Evolutionary conservation across 1,284 basidiomycete species (phyloP), one percentile per base, ranked within the genome.

Genomic region (Cutaneotrichosporon dermatis): DNA sequence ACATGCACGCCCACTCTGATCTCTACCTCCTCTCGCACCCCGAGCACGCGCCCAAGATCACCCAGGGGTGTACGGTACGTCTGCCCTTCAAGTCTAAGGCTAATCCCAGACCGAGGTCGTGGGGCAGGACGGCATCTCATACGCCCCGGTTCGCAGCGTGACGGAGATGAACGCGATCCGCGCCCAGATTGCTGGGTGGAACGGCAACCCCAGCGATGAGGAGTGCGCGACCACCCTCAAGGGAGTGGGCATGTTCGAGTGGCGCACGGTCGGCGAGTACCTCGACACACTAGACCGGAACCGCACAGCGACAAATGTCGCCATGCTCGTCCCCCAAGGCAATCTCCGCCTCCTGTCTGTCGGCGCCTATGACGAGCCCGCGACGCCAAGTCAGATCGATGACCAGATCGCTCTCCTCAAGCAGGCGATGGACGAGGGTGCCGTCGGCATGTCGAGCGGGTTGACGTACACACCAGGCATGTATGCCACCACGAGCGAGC

Each of bases 391-490:
- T 1, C 63, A 77, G 65, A 64, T 76, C 7, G 42, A 54, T 13
- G 61, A 67, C 33, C 75, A 76, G 60, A 58, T 62, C 3, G 40
- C 51, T 2, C 61, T 77, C 7, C 65, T 78, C 4, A 64, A 65
- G 33, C 12, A 58, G 37, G 66, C 63, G 1, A 71, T 78, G 69
- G 46, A 57, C 4, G 62, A 78, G 56, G 76, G 76, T 12, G 76
- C 76, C 0, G 66, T 78, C 3, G 76, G 76, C 42, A 77, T 78
- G 75, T 74, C 71, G 2, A 69, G 66, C 51, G 76, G 76, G 36
- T 63, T 78, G 46, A 78, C 76, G 6, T 78, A 78, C 55, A 75
- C 74, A 1, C 76, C 76, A 1, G 76, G 76, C 10, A 78, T 78
- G 76, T 78, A 78, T 61, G 76, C 76, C 2, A 69, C 68, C 11